Percentiles rank a stretch among this genome's conserved stretches.
Conservation (phyloP, 495 filamentous ascomycete genomes). For the Clohesyomyces aquaticus region DNA sequence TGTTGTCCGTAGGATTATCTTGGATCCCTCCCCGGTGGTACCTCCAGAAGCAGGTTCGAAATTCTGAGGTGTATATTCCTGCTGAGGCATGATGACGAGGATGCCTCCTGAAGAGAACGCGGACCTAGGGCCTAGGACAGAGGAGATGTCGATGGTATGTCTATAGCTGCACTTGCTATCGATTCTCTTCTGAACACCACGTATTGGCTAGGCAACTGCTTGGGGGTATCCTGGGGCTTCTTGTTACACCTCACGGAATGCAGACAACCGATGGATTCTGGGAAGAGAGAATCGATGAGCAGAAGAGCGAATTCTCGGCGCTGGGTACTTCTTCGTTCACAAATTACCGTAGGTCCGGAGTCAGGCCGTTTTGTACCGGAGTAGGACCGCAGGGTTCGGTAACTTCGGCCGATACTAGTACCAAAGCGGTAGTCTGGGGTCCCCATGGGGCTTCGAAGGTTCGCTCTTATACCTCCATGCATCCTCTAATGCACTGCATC, state of each 20-base stretch:
- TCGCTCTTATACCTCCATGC: not conserved
- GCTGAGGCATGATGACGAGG: constrained; percentile 58
- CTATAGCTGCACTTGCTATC: no score
- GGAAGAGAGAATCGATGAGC: no score
- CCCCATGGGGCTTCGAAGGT: constrained; percentile 13
- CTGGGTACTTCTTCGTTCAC: no score
- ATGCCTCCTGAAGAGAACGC: no score
- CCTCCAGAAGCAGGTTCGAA: constrained; percentile 45
- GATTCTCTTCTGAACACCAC: no score
- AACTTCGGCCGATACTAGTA: constrained; percentile 31
- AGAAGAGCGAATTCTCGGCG: no score
- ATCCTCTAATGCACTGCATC: not conserved
- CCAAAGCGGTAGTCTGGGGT: constrained; percentile 16
- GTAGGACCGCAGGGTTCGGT: not conserved
- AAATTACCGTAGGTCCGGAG: not conserved
- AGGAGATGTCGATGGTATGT: no score
- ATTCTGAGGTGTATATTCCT: constrained; percentile 54
- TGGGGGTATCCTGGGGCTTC: no score
- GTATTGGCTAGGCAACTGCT: no score
- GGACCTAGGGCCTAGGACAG: no score
- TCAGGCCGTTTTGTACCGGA: constrained; percentile 7
- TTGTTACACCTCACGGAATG: no score
- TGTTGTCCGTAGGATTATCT: constrained; percentile 53
- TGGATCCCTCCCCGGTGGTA: constrained; percentile 47
- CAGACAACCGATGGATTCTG: no score